Conservation (phyloP, 441 rosid species). For the Erysimum cheiri region DNA sequence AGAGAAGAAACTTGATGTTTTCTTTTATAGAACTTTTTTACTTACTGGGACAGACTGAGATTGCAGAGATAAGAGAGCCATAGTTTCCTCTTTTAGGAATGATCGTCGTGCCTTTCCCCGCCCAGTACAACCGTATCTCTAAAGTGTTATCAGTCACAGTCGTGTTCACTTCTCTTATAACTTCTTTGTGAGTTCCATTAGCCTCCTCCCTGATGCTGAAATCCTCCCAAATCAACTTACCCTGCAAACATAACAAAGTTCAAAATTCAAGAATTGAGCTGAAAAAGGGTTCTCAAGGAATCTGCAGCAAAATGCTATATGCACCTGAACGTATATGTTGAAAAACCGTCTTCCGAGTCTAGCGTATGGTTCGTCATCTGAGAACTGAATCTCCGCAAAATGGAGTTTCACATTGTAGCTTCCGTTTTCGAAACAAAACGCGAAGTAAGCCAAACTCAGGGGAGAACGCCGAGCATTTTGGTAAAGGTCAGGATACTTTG, state of each 20-base stretch:
- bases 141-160: constrained; percentile 48
- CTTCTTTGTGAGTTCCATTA: constrained; percentile 48
- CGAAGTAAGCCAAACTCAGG: constrained; percentile 55
- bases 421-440: constrained; percentile 51
- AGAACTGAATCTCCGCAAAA: constrained; percentile 59
- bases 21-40: not conserved
- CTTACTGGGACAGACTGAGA: constrained; percentile 48
- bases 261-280: not conserved
- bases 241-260: constrained; percentile 40
- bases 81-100: constrained; percentile 54
- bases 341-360: constrained; percentile 56
- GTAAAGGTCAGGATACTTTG: constrained; percentile 36
- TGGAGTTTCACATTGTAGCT: constrained; percentile 55
- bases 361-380: constrained; percentile 42
- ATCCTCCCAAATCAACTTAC: constrained; percentile 45
- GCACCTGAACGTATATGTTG: constrained; percentile 64
- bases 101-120: constrained; percentile 59
- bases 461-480: constrained; percentile 53
- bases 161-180: constrained; percentile 37
- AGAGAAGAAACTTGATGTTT: constrained; percentile 1
- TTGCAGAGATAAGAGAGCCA: constrained; percentile 62
- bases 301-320: not conserved
- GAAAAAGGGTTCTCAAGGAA: not conserved
- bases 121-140: constrained; percentile 55
- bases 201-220: constrained; percentile 52